Evolutionary conservation across 495 filamentous ascomycete genomes (phyloP), one percentile per base, ranked within the genome.

Genomic region (Podospora anserina): DNA sequence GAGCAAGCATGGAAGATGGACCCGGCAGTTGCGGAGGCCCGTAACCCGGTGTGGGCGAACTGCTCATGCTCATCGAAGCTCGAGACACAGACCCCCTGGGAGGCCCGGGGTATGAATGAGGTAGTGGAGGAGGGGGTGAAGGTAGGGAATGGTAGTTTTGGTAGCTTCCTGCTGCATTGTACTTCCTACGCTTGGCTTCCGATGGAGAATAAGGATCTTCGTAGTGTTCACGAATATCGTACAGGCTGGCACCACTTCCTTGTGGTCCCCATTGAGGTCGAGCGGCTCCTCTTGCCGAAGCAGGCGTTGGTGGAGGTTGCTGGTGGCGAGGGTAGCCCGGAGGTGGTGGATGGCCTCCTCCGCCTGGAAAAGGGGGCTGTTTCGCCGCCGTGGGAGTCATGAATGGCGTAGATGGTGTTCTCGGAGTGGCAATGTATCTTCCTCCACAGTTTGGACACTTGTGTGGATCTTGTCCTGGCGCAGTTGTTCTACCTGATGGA

Each of bases 401-500:
- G 72, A 80, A 86, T 15, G 84, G 85, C n/a, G 84, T 88, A 26
- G 76, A 74, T 3, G 85, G 85, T 18, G 82, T 84, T 60, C 80
- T 77, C 7, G 86, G 84, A 27, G 87, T 85, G 39, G 84, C 83
- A 62, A 89, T 87, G 67, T 84, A 88, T 15, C 88, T 79, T 19
- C 89, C 88, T 32, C 87, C 85, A 68, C 89, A 90, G 77, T 85
- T 87, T 2, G 80, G 77, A 71, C 90, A 92, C 66, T 85, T 82
- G 16, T 78, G 74, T 7, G 82, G 79, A 59, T 82, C 80, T 56
- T 85, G 83, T 13, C 78, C 74, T 28, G 74, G 66, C 9, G 77
- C 73, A 28, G 77, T 66, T 30, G 81, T 69, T 27, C 75, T 75
- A 6, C 72, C 65, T 60, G 72, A 68, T 66, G 66, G 53, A 70